Evolutionary conservation across 768 basidiomycete species (phyloP), one percentile per base, ranked within the genome.

Genomic region (Amanita pallidorosea): DNA sequence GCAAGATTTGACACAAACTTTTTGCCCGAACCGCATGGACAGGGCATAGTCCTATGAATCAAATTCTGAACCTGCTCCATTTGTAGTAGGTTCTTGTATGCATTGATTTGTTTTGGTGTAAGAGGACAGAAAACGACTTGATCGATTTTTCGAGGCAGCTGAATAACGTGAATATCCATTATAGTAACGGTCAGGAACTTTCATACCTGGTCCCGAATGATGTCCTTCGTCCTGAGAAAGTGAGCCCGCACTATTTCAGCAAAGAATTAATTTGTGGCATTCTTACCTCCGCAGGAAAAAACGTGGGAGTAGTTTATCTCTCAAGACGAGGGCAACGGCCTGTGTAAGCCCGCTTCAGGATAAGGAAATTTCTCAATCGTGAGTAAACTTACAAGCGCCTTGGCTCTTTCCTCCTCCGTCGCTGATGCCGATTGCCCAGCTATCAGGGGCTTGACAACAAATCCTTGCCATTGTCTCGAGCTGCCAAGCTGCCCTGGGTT

Each of bases 71-170:
- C 77, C 5, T 78, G 71, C 5, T 73, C 70, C 57, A 76, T 79
- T n/a, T 64, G 65, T 20, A 94, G 67, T 31, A 94, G 71, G 5
- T 75, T 73, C 56, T 79, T 85, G 64, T 96, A 95, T 1, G 83
- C 87, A 13, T 64, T 60, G 25, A 81, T 76, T 65, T 96, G 94
- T 33, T 67, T 72, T 0, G 68, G 52, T 0, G 87, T 87, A 45
- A 98, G 67, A 13, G 92, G 94, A 60, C 95, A 99, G 59, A 97
- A 95, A 5, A 96, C 90, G 12, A 97, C 87, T 60, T 91, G 72
- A 57, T 99, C 95, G 0, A 76, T 76, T 70, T 99, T 99, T 54
- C 74, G 72, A 1, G 95, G 95, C 2, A 98, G 73, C 51, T 52
- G 41, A 12, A 23, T 34, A 8, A 33, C 25, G 13, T 45, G 15